These are phyloP conservation scores for Metarhizium anisopliae DNA, from an alignment of 2,329 filamentous ascomycete species.

Conservation along the genomic window DNA sequence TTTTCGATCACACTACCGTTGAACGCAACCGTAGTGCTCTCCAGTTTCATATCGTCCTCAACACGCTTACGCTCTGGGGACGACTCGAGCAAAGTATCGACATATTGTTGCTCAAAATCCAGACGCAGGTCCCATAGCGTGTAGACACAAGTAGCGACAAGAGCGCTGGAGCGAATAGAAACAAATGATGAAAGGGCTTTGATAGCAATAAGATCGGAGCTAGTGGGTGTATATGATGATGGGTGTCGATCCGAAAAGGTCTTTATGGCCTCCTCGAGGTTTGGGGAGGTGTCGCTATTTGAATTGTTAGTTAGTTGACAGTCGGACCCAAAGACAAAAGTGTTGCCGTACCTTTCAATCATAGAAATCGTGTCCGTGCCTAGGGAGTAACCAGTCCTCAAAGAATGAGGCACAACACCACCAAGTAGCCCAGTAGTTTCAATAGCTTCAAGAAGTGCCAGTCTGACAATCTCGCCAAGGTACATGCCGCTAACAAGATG, in stretches of 20 bases:
- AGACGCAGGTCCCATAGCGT: slow-evolving; percentile 49
- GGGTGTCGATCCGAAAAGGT: slow-evolving; percentile 44
- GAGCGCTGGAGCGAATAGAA: slow-evolving; percentile 47
- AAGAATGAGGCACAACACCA: slow-evolving; percentile 44
- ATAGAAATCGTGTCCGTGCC: slow-evolving; percentile 51
- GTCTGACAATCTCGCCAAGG: slow-evolving; percentile 54
- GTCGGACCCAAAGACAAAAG: neutral
- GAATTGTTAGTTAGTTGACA: neutral
- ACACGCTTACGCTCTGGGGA: slow-evolving; percentile 32
- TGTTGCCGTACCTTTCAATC: slow-evolving; percentile 41
- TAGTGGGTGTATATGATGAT: slow-evolving; percentile 28
- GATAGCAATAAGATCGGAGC: slow-evolving; percentile 41
- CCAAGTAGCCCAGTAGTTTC: slow-evolving; percentile 44
- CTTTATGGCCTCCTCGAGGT: slow-evolving; percentile 33
- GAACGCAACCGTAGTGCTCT: slow-evolving; percentile 57
- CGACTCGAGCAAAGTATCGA: slow-evolving; percentile 18
- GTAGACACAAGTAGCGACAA: slow-evolving; percentile 50
- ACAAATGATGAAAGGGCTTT: slow-evolving; percentile 44
- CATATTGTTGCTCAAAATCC: slow-evolving; percentile 33
- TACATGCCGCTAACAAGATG: slow-evolving; percentile 58
- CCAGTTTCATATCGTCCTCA: slow-evolving; percentile 39
- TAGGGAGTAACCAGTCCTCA: slow-evolving; percentile 45
- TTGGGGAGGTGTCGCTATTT: slow-evolving; percentile 34
- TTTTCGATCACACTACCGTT: slow-evolving; percentile 74
- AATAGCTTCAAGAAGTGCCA: slow-evolving; percentile 50